phyloP scores from a whole-genome alignment of 495 filamentous ascomycete genomes.

The Penicillium riverlandense region DNA sequence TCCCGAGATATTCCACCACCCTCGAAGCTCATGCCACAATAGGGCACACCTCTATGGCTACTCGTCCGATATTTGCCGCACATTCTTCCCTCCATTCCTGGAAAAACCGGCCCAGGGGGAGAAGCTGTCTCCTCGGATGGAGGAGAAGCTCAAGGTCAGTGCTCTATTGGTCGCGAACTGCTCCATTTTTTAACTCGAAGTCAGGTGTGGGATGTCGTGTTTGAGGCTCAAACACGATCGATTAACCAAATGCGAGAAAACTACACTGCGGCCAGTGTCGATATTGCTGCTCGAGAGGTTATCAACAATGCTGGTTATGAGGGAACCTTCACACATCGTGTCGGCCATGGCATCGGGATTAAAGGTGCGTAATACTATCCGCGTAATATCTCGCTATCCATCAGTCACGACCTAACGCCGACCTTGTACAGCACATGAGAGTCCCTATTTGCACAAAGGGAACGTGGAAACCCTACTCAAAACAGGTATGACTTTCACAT shows the following conservation, averaged over 20 bases:
- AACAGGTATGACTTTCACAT: constrained; percentile 48
- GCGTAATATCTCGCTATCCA: no score
- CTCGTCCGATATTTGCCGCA: constrained; percentile 50
- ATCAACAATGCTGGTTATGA: constrained; percentile 46
- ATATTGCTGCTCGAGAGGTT: constrained; percentile 44
- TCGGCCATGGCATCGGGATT: constrained; percentile 52
- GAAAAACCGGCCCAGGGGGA: constrained; percentile 8
- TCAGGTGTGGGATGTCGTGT: constrained; percentile 43
- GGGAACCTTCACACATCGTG: constrained; percentile 45
- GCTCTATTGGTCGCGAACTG: background rate
- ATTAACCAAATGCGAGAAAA: constrained; percentile 33
- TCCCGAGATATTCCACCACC: background rate
- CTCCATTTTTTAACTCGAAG: background rate
- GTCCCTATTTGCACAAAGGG: constrained; percentile 49
- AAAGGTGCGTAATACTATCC: constrained; percentile 23
- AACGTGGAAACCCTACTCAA: constrained; percentile 32
- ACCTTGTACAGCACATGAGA: constrained; percentile 37
- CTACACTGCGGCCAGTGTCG: constrained; percentile 40
- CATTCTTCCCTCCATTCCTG: constrained; percentile 40
- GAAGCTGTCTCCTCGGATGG: constrained; percentile 8
- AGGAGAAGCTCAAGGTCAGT: constrained; percentile 35
- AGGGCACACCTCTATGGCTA: constrained; percentile 50
- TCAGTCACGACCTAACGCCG: no score
- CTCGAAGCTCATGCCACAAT: constrained; percentile 4
- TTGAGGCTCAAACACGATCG: constrained; percentile 43